A percentile compares a stretch with the other conserved stretches of the same genome.
Conservation (phyloP, 2,329 filamentous ascomycete genomes). For the Dothidotthia symphoricarpi region DNA sequence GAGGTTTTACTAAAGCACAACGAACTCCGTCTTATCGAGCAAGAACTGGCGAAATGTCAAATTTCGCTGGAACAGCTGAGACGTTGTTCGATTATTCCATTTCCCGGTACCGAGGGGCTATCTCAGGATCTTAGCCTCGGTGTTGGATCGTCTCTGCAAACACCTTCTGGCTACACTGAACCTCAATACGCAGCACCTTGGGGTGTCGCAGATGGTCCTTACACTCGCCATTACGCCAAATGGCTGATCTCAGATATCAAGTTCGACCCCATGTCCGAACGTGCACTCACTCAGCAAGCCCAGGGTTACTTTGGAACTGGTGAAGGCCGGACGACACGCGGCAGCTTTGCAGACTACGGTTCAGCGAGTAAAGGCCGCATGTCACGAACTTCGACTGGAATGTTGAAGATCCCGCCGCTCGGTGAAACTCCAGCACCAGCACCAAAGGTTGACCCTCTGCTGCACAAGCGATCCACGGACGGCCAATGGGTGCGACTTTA, state of each 20-base stretch:
- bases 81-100: constrained; percentile 88
- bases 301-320: constrained; percentile 39
- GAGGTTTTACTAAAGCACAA: constrained; percentile 94
- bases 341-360: constrained; percentile 62
- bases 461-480: constrained; percentile 79
- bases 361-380: constrained; percentile 54
- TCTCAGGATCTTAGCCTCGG: constrained; percentile 71
- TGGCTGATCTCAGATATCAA: constrained; percentile 88
- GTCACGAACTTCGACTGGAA: constrained; percentile 57
- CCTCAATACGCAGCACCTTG: constrained; percentile 82
- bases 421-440: constrained; percentile 44
- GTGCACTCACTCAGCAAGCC: constrained; percentile 35
- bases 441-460: constrained; percentile 75
- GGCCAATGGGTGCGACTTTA: constrained; percentile 85
- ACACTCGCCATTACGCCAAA: constrained; percentile 89
- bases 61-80: constrained; percentile 89
- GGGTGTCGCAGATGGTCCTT: constrained; percentile 88
- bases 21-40: constrained; percentile 89
- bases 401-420: constrained; percentile 44
- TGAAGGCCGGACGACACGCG: constrained; percentile 78
- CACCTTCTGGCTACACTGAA: constrained; percentile 60
- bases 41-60: constrained; percentile 95
- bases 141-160: constrained; percentile 67
- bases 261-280: constrained; percentile 63
- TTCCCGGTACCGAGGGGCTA: constrained; percentile 68